These are phyloP conservation scores for Coemansia sp. DNA, from an alignment of 192 early-diverging fungal genomes.

Conservation along the genomic window DNA sequence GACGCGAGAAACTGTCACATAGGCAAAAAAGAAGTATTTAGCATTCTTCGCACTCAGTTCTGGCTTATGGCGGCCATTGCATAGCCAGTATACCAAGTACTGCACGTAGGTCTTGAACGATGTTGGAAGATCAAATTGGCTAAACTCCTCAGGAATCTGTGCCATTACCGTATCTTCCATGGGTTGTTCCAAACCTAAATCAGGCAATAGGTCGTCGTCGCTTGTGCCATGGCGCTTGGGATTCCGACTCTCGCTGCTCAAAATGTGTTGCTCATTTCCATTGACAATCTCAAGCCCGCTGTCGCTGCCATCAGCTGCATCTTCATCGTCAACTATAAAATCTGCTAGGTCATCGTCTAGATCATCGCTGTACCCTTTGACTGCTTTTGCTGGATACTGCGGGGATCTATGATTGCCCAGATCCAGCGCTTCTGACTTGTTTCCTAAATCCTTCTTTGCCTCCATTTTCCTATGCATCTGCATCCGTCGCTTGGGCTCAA, in stretches of 20 bases:
- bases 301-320: background rate
- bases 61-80: constrained; percentile 25
- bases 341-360: constrained; percentile 45
- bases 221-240: background rate
- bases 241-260: background rate
- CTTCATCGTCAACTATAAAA: constrained; percentile 50
- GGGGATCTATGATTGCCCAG: background rate
- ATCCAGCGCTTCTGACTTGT: background rate
- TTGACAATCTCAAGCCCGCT: background rate
- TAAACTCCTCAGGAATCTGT: constrained; percentile 44
- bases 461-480: constrained; percentile 18
- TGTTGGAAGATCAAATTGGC: constrained; percentile 37
- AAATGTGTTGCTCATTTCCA: background rate
- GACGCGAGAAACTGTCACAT: constrained; percentile 34
- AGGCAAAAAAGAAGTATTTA: constrained; percentile 46
- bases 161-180: constrained; percentile 12
- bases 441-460: background rate
- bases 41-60: constrained; percentile 17
- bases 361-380: constrained; percentile 27
- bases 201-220: background rate
- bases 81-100: constrained; percentile 52
- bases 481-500: constrained; percentile 23
- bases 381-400: background rate
- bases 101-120: constrained; percentile 51
- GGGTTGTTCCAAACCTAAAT: background rate